Base-by-base conservation (phyloP, 2,329 filamentous ascomycete genomes). In the Nemania abortiva region DNA sequence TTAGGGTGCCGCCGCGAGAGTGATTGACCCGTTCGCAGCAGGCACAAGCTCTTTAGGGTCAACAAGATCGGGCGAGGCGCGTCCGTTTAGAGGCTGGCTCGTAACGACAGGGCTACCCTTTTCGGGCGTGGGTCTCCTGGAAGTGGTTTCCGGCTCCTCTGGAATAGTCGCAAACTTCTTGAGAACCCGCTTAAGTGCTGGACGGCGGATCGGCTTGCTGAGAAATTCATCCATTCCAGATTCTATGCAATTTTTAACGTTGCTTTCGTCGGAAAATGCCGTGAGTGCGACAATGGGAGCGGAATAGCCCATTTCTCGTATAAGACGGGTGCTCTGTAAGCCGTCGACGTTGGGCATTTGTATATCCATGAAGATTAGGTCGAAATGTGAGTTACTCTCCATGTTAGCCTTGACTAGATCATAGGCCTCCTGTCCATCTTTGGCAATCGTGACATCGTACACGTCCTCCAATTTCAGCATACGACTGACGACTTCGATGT, bases 341-440 rank as follows among this genome's bases (percentile, higher is more conserved):
- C 95, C 95, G 76, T 97, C 94, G 15, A 98, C 87, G 71, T 96
- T 97, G 3, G 95, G 95, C 95, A 98, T 98, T 81, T 93, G 93
- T 7, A 97, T 91, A 75, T 98, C 95, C 95, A 97, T 98, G 77
- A 97, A 96, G 71, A 98, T 95, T 29, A 98, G 85, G 74, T 97
- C 93, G 77, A 95, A 97, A 2, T 87, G 87, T 63, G 87, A 85
- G 61, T 90, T 87, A 31, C 87, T 87, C 58, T 90, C 89, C 92
- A 97, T 96, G 71, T 90, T 92, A 18, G 89, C 89, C 78, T 94
- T 95, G 72, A 97, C 94, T 31, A 92, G 85, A 70, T 97, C 94
- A 68, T 94, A 93, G 0, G 95, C 95, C 81, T 97, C 93, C 79
- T 97, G 92, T 0, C 92, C 92, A 75, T 94, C 91, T 77, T 93